phyloP scores from a whole-genome alignment of 2,329 filamentous ascomycete genomes.

The Neurospora crassa region DNA sequence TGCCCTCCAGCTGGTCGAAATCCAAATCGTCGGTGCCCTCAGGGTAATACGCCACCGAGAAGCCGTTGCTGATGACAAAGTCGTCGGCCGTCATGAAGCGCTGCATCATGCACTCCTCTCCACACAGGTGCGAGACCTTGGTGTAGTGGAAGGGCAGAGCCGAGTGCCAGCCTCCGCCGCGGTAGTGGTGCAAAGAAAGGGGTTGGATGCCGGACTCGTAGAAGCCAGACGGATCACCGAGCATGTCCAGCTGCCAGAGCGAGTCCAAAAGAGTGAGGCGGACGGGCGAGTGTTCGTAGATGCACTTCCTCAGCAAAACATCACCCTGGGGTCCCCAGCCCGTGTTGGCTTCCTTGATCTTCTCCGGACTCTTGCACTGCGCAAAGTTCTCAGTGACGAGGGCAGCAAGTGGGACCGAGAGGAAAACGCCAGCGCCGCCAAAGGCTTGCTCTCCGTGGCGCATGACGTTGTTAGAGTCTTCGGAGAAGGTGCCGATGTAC shows the following conservation, averaged over 20 bases:
- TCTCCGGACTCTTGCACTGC: slow-evolving; percentile 33
- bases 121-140: slow-evolving; percentile 48
- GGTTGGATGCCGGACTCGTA: slow-evolving; percentile 54
- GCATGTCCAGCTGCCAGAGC: slow-evolving; percentile 52
- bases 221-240: slow-evolving; percentile 51
- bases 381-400: slow-evolving; percentile 21
- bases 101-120: slow-evolving; percentile 49
- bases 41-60: slow-evolving; percentile 49
- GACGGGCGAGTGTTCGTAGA: slow-evolving; percentile 52
- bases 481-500: slow-evolving; percentile 53
- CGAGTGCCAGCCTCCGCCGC: slow-evolving; percentile 47
- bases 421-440: slow-evolving; percentile 53
- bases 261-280: slow-evolving; percentile 47
- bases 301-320: slow-evolving; percentile 52
- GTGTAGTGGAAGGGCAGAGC: slow-evolving; percentile 46
- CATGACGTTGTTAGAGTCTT: slow-evolving; percentile 50
- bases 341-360: slow-evolving; percentile 44
- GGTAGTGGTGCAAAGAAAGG: slow-evolving; percentile 55
- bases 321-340: slow-evolving; percentile 53
- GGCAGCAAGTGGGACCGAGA: slow-evolving; percentile 38
- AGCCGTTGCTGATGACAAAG: slow-evolving; percentile 49
- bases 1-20: slow-evolving; percentile 23
- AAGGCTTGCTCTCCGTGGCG: slow-evolving; percentile 55
- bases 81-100: slow-evolving; percentile 45
- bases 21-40: slow-evolving; percentile 31